A percentile compares a stretch with the other conserved stretches of the same genome.
Evolutionary conservation across 2,329 filamentous ascomycete species (phyloP).

Genomic region (Aspergillus bombycis): DNA sequence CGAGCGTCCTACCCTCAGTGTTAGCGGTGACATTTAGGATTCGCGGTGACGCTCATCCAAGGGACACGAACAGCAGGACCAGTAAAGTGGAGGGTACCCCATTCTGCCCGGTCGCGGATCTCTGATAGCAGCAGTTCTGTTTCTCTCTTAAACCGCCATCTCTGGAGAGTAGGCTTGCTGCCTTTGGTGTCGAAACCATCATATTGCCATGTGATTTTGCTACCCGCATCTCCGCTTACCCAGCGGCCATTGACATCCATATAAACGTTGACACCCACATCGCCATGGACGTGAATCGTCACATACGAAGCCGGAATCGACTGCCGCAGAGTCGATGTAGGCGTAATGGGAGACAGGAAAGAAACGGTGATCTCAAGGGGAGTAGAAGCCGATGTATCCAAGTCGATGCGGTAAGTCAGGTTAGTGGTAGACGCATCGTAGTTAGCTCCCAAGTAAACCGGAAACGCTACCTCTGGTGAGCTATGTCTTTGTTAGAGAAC

Average conservation of each 20-base stretch:
- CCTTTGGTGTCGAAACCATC: conserved; percentile 47
- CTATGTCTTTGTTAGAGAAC: conserved; percentile 3
- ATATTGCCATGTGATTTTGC: conserved; percentile 71
- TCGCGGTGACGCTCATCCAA: background rate
- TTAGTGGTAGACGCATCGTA: conserved; percentile 74
- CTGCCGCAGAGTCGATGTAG: conserved; percentile 77
- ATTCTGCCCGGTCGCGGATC: conserved; percentile 74
- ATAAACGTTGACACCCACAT: conserved; percentile 64
- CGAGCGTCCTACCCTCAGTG: conserved; percentile 52
- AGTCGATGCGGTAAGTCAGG: conserved; percentile 64
- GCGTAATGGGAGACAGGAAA: conserved; percentile 76
- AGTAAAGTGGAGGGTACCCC: conserved; percentile 79
- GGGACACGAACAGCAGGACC: conserved; percentile 58
- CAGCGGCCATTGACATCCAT: conserved; percentile 75
- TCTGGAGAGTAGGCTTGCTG: conserved; percentile 44
- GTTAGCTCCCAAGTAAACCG: conserved; percentile 62
- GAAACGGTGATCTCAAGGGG: conserved; percentile 62
- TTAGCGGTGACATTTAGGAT: conserved; percentile 16
- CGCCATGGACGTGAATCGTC: conserved; percentile 69
- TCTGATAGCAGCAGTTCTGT: conserved; percentile 74
- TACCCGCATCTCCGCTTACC: conserved; percentile 75
- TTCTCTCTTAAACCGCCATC: conserved; percentile 47
- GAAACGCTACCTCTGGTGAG: conserved; percentile 62
- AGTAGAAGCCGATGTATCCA: conserved; percentile 37
- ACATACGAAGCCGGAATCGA: conserved; percentile 82